Base-by-base conservation (phyloP, 139 green algal species). In the Trebouxia sp. region DNA sequence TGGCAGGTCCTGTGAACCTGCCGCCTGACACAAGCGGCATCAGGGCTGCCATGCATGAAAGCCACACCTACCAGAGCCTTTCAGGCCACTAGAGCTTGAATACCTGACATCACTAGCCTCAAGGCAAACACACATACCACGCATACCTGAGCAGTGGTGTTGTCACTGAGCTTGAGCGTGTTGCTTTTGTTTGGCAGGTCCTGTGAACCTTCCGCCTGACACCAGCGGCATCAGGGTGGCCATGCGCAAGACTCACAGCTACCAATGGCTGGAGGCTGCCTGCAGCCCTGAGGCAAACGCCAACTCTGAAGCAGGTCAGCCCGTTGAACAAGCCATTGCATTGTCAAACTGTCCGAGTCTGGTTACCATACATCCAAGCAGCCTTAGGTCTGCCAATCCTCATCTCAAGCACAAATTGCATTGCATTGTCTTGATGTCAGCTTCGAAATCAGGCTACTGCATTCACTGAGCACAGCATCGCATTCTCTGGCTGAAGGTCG, bases 131-230 rank as follows among this genome's bases (percentile, higher is more conserved):
- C n/a, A n/a, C n/a, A n/a, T n/a, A 17, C 4, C 5, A 35, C 17
- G 56, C 56, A 69, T 43, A 37, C 3, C 24, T 41, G 1, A 32
- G 56, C 28, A 43, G 14, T 69, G 28, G 56, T 1, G 24, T 6
- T 22, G 17, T 37, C 28, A 37, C 14, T 17, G 17, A 69, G n/a
- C n/a, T 20, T 69, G 28, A 3, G 24, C 2, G 3, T 69, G 56
- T 37, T 69, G 56, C n/a, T 22, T 28, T 50, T 50, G 30, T 30
- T 32, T 67, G 22, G 51, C 38, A 69, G 75, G 81, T 6, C 83
- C 83, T 28, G 82, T 86, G 9, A 86, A 86, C 69, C 78, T 86
- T 45, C 83, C 83, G 12, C 74, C 74, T 9, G 82, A 76, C 5
- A 30, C 65, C 7, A 7, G 20, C 9, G 48, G 81, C 62, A 50